These are phyloP conservation scores for Cyclanthera cordifolia DNA, from an alignment of 306 rosid species.

Conservation along the genomic window DNA sequence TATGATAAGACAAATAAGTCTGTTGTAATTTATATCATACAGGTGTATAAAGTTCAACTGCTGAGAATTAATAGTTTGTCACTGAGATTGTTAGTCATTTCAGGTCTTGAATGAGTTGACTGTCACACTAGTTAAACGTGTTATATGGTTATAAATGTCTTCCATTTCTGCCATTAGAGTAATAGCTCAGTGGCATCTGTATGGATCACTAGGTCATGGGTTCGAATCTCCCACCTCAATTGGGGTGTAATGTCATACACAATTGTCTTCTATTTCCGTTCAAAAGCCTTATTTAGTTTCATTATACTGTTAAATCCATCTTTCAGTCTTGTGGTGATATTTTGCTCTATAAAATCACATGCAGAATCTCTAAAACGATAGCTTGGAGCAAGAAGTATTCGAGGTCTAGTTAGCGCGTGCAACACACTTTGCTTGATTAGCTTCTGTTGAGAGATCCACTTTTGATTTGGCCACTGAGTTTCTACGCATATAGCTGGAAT, in stretches of 20 bases:
- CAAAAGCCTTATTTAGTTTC: not conserved
- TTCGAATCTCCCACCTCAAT: no score
- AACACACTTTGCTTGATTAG: not conserved
- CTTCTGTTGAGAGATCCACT: not conserved
- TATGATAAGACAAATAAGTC: not conserved
- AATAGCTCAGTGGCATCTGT: no score
- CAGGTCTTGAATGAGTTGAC: not conserved
- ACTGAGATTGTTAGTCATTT: not conserved
- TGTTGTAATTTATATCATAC: not conserved
- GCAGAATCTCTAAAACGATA: slow-evolving; percentile 51
- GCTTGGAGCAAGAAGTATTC: slow-evolving; percentile 18
- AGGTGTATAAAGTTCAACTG: not conserved
- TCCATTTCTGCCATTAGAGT: no score
- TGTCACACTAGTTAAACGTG: not conserved
- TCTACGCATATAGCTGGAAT: not conserved
- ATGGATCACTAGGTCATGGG: no score
- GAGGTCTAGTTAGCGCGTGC: not conserved
- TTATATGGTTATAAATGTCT: not conserved
- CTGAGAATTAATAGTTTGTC: not conserved
- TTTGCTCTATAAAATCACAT: slow-evolving; percentile 18
- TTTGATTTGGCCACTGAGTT: not conserved
- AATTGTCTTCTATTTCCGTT: not conserved
- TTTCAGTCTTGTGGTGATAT: not conserved
- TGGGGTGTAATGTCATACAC: no score
- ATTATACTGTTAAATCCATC: not conserved